Evolutionary conservation across 2,329 filamentous ascomycete species (phyloP), one percentile per base, ranked within the genome.

Genomic region (Coniochaeta prunicola): DNA sequence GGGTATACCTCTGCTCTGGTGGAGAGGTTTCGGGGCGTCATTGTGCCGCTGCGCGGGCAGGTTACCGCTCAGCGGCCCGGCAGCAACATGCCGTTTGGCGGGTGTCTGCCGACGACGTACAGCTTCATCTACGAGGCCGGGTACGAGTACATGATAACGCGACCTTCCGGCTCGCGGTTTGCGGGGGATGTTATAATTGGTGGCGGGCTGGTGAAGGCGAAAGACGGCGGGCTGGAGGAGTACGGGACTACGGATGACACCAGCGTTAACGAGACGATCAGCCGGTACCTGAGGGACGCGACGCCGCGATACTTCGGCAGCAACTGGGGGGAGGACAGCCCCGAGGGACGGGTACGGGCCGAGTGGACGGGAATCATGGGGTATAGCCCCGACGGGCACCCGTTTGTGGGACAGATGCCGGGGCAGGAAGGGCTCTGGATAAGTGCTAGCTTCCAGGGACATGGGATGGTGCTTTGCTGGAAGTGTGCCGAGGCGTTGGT

Each of bases 101-200:
- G 76, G 8, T 60, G 61, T 12, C 65, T 84, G 30, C 68, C 71
- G 6, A 77, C 74, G 2, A 85, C 84, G 1, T 88, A 86, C 64
- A 85, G 79, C 21, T 85, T 89, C 63, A 80, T 87, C 28, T 85
- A 84, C 65, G 74, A 76, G 1, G 70, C 73, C 26, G 83, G 85
- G 0, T 88, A 86, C 65, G 87, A 89, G 61, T 90, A 89, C 69
- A 83, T 89, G 77, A 81, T 89, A 9, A 77, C 81, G 1, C 76
- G 83, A 1, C 79, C 80, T 0, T 69, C 73, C n/a, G 76, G 76
- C 0, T 74, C 76, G 2, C 64, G 62, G 19, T 70, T 73, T 24
- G 71, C 69, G 2, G 78, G 81, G 28, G 79, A 83, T 59, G 79
- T 89, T 30, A 71, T 89, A 31, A 85, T 88, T 15, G 86, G 86